Percentiles rank a stretch among this genome's conserved stretches.
These are phyloP conservation scores for Xylariaceae sp. DNA, from an alignment of 2,329 filamentous ascomycete species.

Conservation along the genomic window DNA sequence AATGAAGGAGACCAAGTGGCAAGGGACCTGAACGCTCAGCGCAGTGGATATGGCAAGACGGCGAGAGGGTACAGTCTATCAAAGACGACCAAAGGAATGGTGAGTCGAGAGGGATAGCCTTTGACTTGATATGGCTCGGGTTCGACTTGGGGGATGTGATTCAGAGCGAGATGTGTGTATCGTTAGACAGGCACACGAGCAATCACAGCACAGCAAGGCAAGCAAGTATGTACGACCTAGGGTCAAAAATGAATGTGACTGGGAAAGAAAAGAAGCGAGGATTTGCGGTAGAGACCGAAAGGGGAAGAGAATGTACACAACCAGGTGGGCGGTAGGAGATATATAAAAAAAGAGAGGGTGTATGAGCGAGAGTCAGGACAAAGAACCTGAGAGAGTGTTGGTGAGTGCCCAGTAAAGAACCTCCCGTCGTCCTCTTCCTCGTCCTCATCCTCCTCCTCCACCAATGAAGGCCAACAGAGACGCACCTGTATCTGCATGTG, in stretches of 20 bases:
- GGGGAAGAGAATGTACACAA: constrained; percentile 8
- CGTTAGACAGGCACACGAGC: constrained; percentile 17
- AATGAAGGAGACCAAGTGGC: constrained; percentile 14
- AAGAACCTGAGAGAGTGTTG: too few species aligned
- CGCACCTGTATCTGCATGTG: too few species aligned
- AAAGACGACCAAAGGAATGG: constrained; percentile 22
- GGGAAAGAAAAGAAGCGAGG: constrained; percentile 13
- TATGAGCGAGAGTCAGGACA: too few species aligned
- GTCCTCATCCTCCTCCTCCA: too few species aligned
- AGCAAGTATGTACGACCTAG: constrained; percentile 22
- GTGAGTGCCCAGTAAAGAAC: too few species aligned
- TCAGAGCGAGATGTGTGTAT: constrained; percentile 7
- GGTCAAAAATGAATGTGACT: constrained; percentile 25
- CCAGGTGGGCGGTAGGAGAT: constrained; percentile 12
- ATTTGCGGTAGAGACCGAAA: constrained; percentile 10
- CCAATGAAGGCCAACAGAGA: too few species aligned
- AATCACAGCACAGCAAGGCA: constrained; percentile 8
- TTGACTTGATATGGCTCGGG: too few species aligned
- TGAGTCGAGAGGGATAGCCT: neutral
- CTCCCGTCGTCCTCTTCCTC: too few species aligned
- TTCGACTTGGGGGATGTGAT: too few species aligned
- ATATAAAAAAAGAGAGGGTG: constrained; percentile 7
- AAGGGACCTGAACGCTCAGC: constrained; percentile 21
- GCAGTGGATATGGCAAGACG: constrained; percentile 11
- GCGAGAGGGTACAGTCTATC: constrained; percentile 22